Conservation (phyloP, 495 filamentous ascomycete species). For the Hypomontagnella monticulosa region DNA sequence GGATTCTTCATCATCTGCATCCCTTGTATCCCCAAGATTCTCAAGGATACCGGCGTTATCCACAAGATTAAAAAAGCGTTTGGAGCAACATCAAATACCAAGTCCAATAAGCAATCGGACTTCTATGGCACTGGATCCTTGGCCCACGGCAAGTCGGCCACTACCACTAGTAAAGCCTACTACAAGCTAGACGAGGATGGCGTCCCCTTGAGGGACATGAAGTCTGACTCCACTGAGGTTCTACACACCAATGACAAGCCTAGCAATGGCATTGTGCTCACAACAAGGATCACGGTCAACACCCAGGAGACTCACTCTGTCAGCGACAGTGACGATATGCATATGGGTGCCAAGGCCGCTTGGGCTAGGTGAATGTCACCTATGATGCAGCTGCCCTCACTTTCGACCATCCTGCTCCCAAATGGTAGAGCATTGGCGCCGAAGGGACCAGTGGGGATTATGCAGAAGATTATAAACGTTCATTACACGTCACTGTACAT, state of each 20-base stretch:
- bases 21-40: slow-evolving; percentile 1
- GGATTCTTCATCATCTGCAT: slow-evolving; percentile 7
- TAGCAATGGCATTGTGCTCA: background rate
- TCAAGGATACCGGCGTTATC: background rate
- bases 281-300: background rate
- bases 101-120: background rate
- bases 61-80: background rate
- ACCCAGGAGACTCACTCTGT: background rate
- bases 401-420: too few relatives aligned
- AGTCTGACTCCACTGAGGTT: background rate
- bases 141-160: background rate
- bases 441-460: too few relatives aligned
- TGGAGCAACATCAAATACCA: background rate
- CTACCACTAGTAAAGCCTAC: background rate
- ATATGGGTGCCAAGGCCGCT: too few relatives aligned
- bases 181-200: background rate
- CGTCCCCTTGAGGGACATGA: background rate
- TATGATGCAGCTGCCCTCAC: too few relatives aligned
- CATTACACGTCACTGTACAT: too few relatives aligned
- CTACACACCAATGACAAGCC: background rate
- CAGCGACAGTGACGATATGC: too few relatives aligned
- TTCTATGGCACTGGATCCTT: background rate
- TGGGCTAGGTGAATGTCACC: too few relatives aligned
- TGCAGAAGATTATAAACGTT: too few relatives aligned
- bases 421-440: too few relatives aligned